phyloP scores from a whole-genome alignment of 2,329 filamentous ascomycete genomes.

The Ophiostoma piceae region DNA sequence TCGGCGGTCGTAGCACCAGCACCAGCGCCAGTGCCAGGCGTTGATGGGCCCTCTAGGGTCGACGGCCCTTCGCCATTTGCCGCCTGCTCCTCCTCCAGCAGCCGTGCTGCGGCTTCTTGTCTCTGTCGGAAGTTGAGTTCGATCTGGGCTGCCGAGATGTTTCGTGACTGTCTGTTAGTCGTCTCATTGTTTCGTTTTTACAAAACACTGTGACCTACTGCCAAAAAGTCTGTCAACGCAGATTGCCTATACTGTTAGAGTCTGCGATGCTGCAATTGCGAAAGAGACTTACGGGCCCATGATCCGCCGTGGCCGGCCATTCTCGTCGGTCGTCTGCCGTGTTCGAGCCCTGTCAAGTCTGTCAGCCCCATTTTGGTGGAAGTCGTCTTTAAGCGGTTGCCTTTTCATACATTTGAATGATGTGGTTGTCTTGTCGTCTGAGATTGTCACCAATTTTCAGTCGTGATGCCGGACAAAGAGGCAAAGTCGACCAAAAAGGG shows the following conservation, averaged over 20 bases:
- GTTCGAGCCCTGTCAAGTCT: slow-evolving; percentile 17
- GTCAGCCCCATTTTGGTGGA: not conserved
- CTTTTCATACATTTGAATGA: not conserved
- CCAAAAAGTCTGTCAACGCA: slow-evolving; percentile 50
- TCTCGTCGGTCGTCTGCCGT: slow-evolving; percentile 15
- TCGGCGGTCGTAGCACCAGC: not conserved
- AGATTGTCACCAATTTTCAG: not conserved
- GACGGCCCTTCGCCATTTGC: slow-evolving; percentile 15
- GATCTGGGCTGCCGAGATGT: slow-evolving; percentile 60
- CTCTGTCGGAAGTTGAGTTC: slow-evolving; percentile 46
- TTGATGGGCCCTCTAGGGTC: not conserved
- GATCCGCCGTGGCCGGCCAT: slow-evolving; percentile 27
- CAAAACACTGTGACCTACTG: slow-evolving; percentile 28
- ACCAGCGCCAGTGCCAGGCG: not conserved
- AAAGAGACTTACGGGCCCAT: slow-evolving; percentile 33
- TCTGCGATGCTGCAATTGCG: no score
- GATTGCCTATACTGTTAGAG: slow-evolving; percentile 38
- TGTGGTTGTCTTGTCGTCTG: not conserved
- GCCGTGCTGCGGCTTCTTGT: slow-evolving; percentile 38
- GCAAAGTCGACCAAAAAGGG: not conserved
- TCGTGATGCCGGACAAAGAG: not conserved
- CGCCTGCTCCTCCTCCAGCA: slow-evolving; percentile 32
- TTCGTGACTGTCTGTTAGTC: slow-evolving; percentile 51
- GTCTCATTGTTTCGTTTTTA: not conserved
- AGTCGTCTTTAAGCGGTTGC: not conserved